These are phyloP conservation scores for Gossypium rotundifolium DNA, from an alignment of 345 rosid genomes.

Conservation along the genomic window DNA sequence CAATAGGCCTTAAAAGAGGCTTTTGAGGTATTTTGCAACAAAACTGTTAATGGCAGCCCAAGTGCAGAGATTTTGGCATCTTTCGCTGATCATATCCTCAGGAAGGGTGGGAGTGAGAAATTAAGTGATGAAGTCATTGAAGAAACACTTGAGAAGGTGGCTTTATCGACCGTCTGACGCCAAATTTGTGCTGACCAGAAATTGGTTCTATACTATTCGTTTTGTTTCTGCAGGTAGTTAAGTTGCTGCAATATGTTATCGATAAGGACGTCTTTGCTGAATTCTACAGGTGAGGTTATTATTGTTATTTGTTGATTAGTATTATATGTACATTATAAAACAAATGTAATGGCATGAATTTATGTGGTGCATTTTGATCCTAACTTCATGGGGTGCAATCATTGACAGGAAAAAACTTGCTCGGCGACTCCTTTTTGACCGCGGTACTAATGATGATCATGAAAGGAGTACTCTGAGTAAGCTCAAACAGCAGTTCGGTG, in stretches of 20 bases:
- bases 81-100: slow-evolving; percentile 56
- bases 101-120: slow-evolving; percentile 67
- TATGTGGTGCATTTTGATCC: background rate
- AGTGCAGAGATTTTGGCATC: slow-evolving; percentile 66
- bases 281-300: slow-evolving; percentile 18
- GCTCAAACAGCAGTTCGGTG: slow-evolving; percentile 60
- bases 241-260: slow-evolving; percentile 42
- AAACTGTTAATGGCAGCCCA: slow-evolving; percentile 50
- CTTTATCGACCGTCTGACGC: background rate
- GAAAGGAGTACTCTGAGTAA: slow-evolving; percentile 56
- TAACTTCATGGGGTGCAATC: background rate
- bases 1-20: slow-evolving; percentile 64
- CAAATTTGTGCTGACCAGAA: background rate
- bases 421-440: slow-evolving; percentile 46
- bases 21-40: slow-evolving; percentile 61
- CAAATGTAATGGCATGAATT: background rate
- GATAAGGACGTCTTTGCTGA: slow-evolving; percentile 44
- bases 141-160: slow-evolving; percentile 62
- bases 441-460: slow-evolving; percentile 51
- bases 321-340: background rate
- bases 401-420: slow-evolving; percentile 60
- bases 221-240: slow-evolving; percentile 60
- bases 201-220: slow-evolving; percentile 6
- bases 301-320: background rate
- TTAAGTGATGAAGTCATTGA: slow-evolving; percentile 61